A percentile compares a stretch with the other conserved stretches of the same genome.
These are phyloP conservation scores for Amanita rimosa DNA, from an alignment of 768 basidiomycete species.

Conservation along the genomic window DNA sequence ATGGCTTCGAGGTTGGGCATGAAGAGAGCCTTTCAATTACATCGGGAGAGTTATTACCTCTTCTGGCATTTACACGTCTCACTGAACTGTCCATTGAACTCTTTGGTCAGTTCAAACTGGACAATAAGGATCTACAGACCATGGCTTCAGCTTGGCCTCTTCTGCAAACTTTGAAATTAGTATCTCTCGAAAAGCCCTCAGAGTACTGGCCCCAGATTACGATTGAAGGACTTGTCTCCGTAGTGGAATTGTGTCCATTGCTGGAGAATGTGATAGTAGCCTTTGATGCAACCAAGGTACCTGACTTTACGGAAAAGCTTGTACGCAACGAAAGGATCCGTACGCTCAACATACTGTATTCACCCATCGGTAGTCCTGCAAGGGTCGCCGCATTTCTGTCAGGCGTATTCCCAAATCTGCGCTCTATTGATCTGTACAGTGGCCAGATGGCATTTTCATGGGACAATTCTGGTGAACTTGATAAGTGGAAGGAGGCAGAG, in stretches of 20 bases:
- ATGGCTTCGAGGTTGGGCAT: too few relatives aligned
- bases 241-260: background rate
- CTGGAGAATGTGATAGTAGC: background rate
- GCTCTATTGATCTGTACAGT: too few relatives aligned
- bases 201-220: background rate
- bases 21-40: background rate
- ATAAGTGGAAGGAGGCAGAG: background rate
- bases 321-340: background rate
- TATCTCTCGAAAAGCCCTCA: background rate
- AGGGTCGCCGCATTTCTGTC: background rate
- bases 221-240: background rate
- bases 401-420: slow-evolving; percentile 1
- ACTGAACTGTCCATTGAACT: background rate
- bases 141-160: background rate
- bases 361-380: background rate
- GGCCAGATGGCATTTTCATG: too few relatives aligned
- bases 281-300: background rate
- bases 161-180: background rate
- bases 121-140: background rate
- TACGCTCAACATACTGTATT: background rate
- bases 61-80: background rate
- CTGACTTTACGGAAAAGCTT: background rate
- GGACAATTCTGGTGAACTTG: too few relatives aligned
- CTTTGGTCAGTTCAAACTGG: background rate
- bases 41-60: background rate